These are phyloP conservation scores for Chondrus crispus DNA, from an alignment of 23 red algal genomes.

Conservation along the genomic window DNA sequence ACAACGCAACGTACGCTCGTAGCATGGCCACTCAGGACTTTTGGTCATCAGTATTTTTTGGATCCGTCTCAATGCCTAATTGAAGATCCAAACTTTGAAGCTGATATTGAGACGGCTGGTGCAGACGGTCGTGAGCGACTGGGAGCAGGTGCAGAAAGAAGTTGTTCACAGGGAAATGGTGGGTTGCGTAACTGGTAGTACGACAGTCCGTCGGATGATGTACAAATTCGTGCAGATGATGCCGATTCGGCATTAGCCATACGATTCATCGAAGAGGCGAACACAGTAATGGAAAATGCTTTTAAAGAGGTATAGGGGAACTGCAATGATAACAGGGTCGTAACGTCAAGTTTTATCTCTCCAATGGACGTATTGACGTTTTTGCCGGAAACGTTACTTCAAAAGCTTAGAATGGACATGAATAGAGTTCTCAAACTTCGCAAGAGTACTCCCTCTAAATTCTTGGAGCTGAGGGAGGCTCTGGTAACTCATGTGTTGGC, in stretches of 20 bases:
- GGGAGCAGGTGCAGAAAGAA: too few relatives aligned
- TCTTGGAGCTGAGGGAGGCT: not conserved
- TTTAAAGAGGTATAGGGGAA: slow-evolving; percentile 13
- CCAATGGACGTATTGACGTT: slow-evolving; percentile 19
- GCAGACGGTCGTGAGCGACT: too few relatives aligned
- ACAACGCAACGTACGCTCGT: too few relatives aligned
- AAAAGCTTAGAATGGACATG: not conserved
- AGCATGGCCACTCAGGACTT: too few relatives aligned
- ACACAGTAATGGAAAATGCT: not conserved
- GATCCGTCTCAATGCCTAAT: too few relatives aligned
- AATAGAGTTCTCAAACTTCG: not conserved
- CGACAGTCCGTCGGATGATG: not conserved
- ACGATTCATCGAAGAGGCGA: not conserved
- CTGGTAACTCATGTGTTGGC: not conserved
- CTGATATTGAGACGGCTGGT: too few relatives aligned
- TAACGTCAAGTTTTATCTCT: not conserved
- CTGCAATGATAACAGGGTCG: not conserved
- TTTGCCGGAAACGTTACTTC: not conserved
- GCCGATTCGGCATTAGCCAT: not conserved
- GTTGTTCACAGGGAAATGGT: not conserved
- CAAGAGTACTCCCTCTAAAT: not conserved
- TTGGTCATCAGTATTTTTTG: too few relatives aligned
- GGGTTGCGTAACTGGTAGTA: slow-evolving; percentile 15
- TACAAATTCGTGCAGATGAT: slow-evolving; percentile 6
- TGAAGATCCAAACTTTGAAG: too few relatives aligned